Base-by-base conservation (phyloP, 192 early-diverging fungal species). In the Pilobolus umbonatus region DNA sequence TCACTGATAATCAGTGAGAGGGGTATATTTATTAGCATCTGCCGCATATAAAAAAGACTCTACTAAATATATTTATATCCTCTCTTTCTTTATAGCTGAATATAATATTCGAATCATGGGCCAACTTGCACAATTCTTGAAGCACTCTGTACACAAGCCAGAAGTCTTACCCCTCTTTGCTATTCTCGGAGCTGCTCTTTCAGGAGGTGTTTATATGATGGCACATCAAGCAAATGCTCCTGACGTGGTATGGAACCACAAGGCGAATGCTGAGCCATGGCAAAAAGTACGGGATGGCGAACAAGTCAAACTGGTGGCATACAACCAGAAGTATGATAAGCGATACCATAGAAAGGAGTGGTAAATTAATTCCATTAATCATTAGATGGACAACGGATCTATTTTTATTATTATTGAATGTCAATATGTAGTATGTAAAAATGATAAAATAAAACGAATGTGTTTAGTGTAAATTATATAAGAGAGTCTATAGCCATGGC, bases 401-500 rank as follows among this genome's bases (percentile, higher is more conserved):
- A 35, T 35, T 8, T 8, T 35, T 35, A 35, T 35, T 35, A 8
- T 35, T 35, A 11, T 35, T 35, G 11, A 35, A 35, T 35, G 9
- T 38, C 36, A 12, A 12, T 1, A 12, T 38, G 9, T 38, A 38
- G 9, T 38, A 4, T 38, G 15, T 14, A 38, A 12, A 38, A 38
- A 12, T 38, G 15, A 38, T 38, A 12, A 12, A n/a, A n/a, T n/a
- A n/a, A n/a, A n/a, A 38, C 15, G 4, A 1, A 14, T 12, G 2
- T 38, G 15, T 38, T 12, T 12, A 4, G 36, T 12, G 39, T 42
- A 15, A n/a, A 17, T 42, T 42, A 17, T 12, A 15, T 2, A 17
- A 1, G 19, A 17, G 14, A 36, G 35, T 21, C 19, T 83, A 93
- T 24, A 92, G 67, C 88, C 88, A 93, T 5, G 87, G 89, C 85